Evolutionary conservation across 768 basidiomycete genomes (phyloP).

Genomic region (Amanita polypyramis): DNA sequence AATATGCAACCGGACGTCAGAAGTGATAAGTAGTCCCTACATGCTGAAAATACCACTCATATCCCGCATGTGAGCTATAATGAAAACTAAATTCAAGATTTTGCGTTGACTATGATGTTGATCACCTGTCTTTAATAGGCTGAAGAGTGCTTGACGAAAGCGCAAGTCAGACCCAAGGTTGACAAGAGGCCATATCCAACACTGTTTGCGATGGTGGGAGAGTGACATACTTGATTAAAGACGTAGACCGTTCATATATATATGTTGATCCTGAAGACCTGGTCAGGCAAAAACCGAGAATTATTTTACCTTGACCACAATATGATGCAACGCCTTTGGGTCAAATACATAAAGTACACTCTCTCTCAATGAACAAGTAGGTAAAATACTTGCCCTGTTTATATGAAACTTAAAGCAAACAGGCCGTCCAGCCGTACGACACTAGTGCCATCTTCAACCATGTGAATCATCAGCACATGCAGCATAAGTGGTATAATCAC

Average conservation of each 20-base stretch:
- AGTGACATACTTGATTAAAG: slow-evolving; percentile 16
- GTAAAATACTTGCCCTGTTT: not conserved
- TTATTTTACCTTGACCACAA: slow-evolving; percentile 29
- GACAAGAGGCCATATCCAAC: not conserved
- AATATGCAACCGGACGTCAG: slow-evolving; percentile 12
- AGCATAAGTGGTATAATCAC: slow-evolving; percentile 12
- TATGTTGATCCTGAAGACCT: slow-evolving; percentile 19
- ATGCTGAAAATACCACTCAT: slow-evolving; percentile 19
- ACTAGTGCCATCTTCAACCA: not conserved
- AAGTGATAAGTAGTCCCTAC: not conserved
- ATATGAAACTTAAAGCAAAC: not conserved
- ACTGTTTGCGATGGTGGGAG: slow-evolving; percentile 1
- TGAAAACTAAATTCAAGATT: slow-evolving; percentile 35
- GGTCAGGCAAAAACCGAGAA: too few relatives aligned
- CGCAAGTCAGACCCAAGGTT: not conserved
- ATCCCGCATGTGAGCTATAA: slow-evolving; percentile 27
- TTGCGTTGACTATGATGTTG: slow-evolving; percentile 32
- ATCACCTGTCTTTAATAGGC: slow-evolving; percentile 26
- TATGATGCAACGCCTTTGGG: slow-evolving; percentile 34
- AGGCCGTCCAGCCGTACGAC: not conserved
- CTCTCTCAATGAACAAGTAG: slow-evolving; percentile 3
- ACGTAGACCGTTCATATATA: slow-evolving; percentile 18
- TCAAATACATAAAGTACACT: slow-evolving; percentile 30
- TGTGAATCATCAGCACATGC: not conserved
- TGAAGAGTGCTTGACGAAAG: slow-evolving; percentile 11